Base-by-base conservation (phyloP, 805 yeast species). In the Scheffersomyces coipomensis region DNA sequence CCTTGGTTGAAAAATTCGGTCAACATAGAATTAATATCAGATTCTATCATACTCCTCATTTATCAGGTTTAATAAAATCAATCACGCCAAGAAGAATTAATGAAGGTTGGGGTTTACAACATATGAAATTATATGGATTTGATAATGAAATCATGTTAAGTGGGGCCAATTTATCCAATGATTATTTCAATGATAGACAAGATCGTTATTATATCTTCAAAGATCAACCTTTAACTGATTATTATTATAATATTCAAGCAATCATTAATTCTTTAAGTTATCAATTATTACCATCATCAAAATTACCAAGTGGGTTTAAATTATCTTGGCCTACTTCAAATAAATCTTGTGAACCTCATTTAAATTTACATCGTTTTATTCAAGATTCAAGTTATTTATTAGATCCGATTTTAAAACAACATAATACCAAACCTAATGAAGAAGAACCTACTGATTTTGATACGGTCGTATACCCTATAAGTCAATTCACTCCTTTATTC, bases 121-220 rank as follows among this genome's bases (percentile, higher is more conserved):
- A 93, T 57, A 93, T 93, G 98, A 93, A 93, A 59, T 75, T 93
- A 21, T 93, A 93, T 59, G 99, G 99, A 1, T 81, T 90, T 53
- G 99, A 93, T 59, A 80, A 88, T 52, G 96, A 90, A 55, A 79
- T 93, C 30, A 76, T 93, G 15, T 71, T 93, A 23, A 78, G 86
- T 13, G 99, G 98, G 5, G 99, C 99, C 2, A 93, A 93, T 55
- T 70, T 93, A 34, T 88, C 97, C 0, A 70, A 77, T 26, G 99
- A 93, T 63, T 93, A 93, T 61, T 93, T 93, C 63, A 86, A 96
- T 3, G 84, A 91, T 60, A 79, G 99, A 47, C 99, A 93, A 59
- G 99, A 93, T 61, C 70, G 99, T 34, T 93, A 93, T 62, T 86
- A 89, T 51, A 40, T 84, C 12, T 85, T 93, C 61, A 73, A 73